These are phyloP conservation scores for Ophiostoma populinum DNA, from an alignment of 2,329 filamentous ascomycete genomes.

Conservation along the genomic window DNA sequence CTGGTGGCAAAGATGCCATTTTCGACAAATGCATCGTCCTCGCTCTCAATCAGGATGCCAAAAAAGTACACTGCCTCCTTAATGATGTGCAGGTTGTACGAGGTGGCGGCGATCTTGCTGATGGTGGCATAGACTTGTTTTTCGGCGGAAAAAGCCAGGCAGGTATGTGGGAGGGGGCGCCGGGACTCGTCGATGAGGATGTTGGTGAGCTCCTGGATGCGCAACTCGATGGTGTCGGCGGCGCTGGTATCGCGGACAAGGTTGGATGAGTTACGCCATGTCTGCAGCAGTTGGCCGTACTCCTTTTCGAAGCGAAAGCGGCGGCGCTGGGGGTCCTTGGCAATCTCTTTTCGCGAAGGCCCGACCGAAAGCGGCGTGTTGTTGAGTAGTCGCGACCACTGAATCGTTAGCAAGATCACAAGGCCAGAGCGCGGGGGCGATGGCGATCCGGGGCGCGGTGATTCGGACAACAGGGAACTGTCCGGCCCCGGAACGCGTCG, in stretches of 20 bases:
- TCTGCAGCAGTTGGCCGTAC: conserved; percentile 42
- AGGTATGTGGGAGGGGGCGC: conserved; percentile 76
- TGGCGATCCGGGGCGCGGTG: too few relatives aligned
- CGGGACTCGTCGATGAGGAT: conserved; percentile 82
- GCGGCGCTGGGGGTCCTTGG: conserved; percentile 44
- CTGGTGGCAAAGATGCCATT: conserved; percentile 72
- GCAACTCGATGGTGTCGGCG: conserved; percentile 43
- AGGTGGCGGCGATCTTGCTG: conserved; percentile 72
- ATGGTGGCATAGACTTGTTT: conserved; percentile 83
- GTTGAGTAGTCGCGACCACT: conserved; percentile 54
- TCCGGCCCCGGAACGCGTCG: too few relatives aligned
- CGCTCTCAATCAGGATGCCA: conserved; percentile 82
- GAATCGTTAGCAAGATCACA: conserved; percentile 6
- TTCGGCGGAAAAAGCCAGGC: conserved; percentile 69
- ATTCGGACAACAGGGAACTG: too few relatives aligned
- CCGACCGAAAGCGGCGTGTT: conserved; percentile 39
- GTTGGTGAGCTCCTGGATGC: conserved; percentile 45
- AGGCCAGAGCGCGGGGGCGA: too few relatives aligned
- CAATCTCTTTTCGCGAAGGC: conserved; percentile 38
- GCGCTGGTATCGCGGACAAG: conserved; percentile 42
- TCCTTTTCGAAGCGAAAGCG: conserved; percentile 51
- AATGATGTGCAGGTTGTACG: conserved; percentile 72
- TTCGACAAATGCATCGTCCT: conserved; percentile 88
- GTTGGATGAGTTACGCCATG: conserved; percentile 45
- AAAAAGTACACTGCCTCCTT: conserved; percentile 74